Percentiles rank a stretch among this genome's conserved stretches.
Conservation (phyloP, 495 filamentous ascomycete genomes). For the Penicillium macrosclerotiorum region DNA sequence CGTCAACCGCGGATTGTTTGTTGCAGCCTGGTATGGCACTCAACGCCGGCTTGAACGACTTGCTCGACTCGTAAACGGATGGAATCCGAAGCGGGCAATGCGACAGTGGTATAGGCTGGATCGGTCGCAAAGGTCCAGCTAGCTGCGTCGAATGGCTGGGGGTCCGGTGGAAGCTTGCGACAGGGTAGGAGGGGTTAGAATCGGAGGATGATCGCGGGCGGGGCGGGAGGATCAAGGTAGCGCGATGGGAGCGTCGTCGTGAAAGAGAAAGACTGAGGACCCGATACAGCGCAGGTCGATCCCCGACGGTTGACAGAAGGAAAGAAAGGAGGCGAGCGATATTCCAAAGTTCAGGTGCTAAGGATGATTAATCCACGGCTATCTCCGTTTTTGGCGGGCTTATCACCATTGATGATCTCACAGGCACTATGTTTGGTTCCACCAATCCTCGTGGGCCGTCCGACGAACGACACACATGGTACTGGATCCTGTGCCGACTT, state of each 20-base stretch:
- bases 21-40: too few relatives aligned
- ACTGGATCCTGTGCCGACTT: too few relatives aligned
- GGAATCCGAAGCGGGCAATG: too few relatives aligned
- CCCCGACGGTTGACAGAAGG: too few relatives aligned
- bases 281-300: too few relatives aligned
- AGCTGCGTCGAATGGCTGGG: neutral
- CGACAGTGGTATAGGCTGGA: too few relatives aligned
- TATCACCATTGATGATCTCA: slow-evolving; percentile 21
- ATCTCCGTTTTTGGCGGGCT: slow-evolving; percentile 17
- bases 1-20: too few relatives aligned
- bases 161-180: neutral
- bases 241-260: neutral
- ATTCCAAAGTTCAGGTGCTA: neutral
- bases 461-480: too few relatives aligned
- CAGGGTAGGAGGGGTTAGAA: slow-evolving; percentile 2
- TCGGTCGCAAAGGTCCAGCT: neutral
- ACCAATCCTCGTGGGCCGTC: slow-evolving; percentile 1
- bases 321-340: neutral
- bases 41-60: too few relatives aligned
- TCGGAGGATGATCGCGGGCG: neutral
- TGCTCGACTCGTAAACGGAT: too few relatives aligned
- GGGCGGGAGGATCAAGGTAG: neutral
- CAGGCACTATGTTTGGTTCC: neutral
- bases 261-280: too few relatives aligned
- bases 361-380: slow-evolving; percentile 17